Conservation (phyloP, 768 basidiomycete species). For the Termitomyces sp. region DNA sequence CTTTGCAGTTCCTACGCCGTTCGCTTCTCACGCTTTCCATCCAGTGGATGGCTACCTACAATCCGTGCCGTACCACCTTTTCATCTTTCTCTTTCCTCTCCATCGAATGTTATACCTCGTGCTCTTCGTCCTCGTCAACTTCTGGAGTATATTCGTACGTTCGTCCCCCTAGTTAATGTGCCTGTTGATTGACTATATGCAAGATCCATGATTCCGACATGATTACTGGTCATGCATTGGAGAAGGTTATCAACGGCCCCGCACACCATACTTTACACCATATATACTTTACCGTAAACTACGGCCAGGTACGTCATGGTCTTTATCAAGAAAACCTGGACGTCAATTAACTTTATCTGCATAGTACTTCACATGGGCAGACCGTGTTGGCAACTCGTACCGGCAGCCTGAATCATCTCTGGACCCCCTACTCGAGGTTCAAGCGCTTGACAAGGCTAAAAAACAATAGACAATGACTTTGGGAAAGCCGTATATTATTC, state of each 20-base stretch:
- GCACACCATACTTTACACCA: conserved; percentile 98
- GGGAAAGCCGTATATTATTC: background rate
- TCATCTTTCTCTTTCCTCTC: conserved; percentile 86
- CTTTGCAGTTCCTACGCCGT: conserved; percentile 86
- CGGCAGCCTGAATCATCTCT: conserved; percentile 80
- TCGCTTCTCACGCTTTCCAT: conserved; percentile 97
- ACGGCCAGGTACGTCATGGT: conserved; percentile 65
- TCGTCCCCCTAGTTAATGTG: background rate
- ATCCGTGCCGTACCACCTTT: conserved; percentile 92
- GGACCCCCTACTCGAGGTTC: conserved; percentile 80
- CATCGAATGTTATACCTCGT: conserved; percentile 81
- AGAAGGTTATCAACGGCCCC: conserved; percentile 94
- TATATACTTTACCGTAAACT: conserved; percentile 95
- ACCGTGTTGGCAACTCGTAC: conserved; percentile 80
- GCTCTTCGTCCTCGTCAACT: conserved; percentile 89
- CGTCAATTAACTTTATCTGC: conserved; percentile 9
- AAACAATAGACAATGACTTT: conserved; percentile 13
- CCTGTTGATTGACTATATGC: background rate
- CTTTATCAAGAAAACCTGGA: background rate
- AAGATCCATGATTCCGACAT: conserved; percentile 99
- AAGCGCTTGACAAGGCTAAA: conserved; percentile 22
- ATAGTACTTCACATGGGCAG: conserved; percentile 97
- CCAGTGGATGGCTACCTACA: conserved; percentile 93
- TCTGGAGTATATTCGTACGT: conserved; percentile 88
- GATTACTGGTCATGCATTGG: conserved; percentile 87